phyloP scores from a whole-genome alignment of 2,329 filamentous ascomycete species.

The Metarhizium guizhouense region DNA sequence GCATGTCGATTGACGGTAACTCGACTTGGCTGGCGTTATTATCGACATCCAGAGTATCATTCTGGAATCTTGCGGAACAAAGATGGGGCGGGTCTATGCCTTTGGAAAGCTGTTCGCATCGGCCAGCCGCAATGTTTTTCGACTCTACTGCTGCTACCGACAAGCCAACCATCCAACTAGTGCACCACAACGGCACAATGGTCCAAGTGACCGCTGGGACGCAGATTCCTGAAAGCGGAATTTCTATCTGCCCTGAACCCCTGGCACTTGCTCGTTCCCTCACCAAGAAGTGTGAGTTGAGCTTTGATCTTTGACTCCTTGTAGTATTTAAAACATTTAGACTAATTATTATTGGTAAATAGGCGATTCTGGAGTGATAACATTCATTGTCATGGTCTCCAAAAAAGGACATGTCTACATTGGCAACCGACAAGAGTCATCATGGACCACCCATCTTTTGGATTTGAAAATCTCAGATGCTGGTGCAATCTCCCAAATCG shows the following conservation, averaged over 20 bases:
- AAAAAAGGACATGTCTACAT: conserved; percentile 4
- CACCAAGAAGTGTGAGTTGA: conserved; percentile 32
- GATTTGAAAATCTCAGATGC: conserved; percentile 34
- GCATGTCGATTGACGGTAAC: conserved; percentile 54
- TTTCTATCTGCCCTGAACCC: conserved; percentile 42
- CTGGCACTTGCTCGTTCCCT: conserved; percentile 41
- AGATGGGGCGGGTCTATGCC: conserved; percentile 46
- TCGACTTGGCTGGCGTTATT: conserved; percentile 60
- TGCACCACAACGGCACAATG: conserved; percentile 56
- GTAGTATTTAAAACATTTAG: not conserved
- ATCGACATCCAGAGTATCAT: conserved; percentile 40
- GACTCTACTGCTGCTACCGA: conserved; percentile 27
- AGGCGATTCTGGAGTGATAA: not conserved
- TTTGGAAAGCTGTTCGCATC: conserved; percentile 43
- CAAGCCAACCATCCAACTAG: conserved; percentile 45
- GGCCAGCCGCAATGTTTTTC: conserved; percentile 57
- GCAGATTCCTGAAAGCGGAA: conserved; percentile 28
- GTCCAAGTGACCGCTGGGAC: conserved; percentile 41
- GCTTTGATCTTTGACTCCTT: not conserved
- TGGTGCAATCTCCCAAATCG: conserved; percentile 40
- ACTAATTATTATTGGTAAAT: not conserved
- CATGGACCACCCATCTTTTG: conserved; percentile 43
- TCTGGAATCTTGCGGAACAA: conserved; percentile 55
- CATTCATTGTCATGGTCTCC: conserved; percentile 1
- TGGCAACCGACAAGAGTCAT: conserved; percentile 17